A percentile compares a stretch with the other conserved stretches of the same genome.
Conservation (phyloP, 2,329 filamentous ascomycete species). For the Fusarium siculi region DNA sequence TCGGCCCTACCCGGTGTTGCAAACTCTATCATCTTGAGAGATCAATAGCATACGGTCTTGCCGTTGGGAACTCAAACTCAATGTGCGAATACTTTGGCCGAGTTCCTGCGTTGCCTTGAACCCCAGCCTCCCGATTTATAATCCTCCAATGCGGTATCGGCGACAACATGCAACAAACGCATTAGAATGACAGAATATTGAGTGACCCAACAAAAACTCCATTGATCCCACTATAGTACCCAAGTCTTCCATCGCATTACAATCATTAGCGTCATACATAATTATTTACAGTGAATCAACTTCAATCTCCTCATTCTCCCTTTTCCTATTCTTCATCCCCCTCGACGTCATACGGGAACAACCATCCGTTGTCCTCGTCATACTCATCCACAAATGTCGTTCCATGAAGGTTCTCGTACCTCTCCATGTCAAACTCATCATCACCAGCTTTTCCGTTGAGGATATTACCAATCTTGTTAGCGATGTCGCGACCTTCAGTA, state of each 20-base stretch:
- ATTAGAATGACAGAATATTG: background rate
- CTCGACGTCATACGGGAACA: conserved; percentile 11
- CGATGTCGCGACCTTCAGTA: conserved; percentile 65
- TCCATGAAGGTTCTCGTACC: conserved; percentile 24
- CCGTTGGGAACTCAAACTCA: background rate
- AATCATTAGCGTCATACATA: background rate
- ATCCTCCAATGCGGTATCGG: background rate
- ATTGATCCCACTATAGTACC: background rate
- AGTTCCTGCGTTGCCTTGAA: background rate
- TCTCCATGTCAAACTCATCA: conserved; percentile 20
- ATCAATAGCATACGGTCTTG: background rate
- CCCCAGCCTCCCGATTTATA: background rate
- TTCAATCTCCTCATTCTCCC: background rate
- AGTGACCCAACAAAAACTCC: background rate
- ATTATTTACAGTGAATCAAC: background rate
- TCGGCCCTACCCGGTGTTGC: background rate
- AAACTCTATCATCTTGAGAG: background rate
- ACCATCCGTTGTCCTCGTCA: conserved; percentile 31
- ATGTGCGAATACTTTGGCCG: background rate
- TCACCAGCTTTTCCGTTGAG: conserved; percentile 18
- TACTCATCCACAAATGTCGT: conserved; percentile 31
- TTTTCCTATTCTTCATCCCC: background rate
- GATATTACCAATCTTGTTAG: conserved; percentile 52
- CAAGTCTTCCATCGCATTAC: background rate
- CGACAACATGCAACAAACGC: background rate